Conservation (phyloP, 2,329 filamentous ascomycete genomes). For the Fusarium abutilonis region DNA sequence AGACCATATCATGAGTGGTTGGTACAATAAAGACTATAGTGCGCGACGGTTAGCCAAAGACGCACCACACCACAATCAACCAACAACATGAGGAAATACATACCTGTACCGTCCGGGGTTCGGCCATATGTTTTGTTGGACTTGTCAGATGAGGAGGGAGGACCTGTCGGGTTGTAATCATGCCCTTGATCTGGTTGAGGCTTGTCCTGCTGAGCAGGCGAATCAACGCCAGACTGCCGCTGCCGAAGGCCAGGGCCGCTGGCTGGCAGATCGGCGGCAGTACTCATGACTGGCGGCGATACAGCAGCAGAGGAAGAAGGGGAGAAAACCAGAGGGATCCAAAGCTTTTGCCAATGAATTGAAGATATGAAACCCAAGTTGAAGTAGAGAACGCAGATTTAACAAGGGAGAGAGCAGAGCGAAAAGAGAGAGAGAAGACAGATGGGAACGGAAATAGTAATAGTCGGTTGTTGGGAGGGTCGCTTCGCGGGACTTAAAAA, state of each 20-base stretch:
- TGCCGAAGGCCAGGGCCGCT: conserved; percentile 45
- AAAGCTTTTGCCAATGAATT: not conserved
- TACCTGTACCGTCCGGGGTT: conserved; percentile 90
- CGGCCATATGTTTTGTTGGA: conserved; percentile 85
- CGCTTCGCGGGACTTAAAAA: conserved; percentile 17
- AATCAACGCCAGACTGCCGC: conserved; percentile 42
- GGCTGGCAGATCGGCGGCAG: conserved; percentile 45
- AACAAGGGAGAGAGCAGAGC: not conserved
- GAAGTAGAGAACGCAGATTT: conserved; percentile 9
- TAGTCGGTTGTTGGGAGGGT: conserved; percentile 32
- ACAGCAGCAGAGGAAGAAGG: conserved; percentile 3
- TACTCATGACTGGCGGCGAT: conserved; percentile 44
- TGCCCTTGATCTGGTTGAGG: conserved; percentile 24
- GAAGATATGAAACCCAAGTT: conserved; percentile 7
- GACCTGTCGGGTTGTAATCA: conserved; percentile 26
- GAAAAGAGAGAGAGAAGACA: conserved; percentile 22
- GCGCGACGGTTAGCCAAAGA: conserved; percentile 42
- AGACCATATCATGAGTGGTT: conserved; percentile 98
- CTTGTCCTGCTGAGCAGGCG: conserved; percentile 29
- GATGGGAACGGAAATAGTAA: conserved; percentile 22
- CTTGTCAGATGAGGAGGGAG: conserved; percentile 42
- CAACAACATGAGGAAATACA: conserved; percentile 50
- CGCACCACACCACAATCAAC: conserved; percentile 12
- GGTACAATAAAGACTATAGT: conserved; percentile 89
- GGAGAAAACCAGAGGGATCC: not conserved